A percentile compares a stretch with the other conserved stretches of the same genome.
phyloP scores from a whole-genome alignment of 2,329 filamentous ascomycete genomes.

The Clarireedia hainanense region DNA sequence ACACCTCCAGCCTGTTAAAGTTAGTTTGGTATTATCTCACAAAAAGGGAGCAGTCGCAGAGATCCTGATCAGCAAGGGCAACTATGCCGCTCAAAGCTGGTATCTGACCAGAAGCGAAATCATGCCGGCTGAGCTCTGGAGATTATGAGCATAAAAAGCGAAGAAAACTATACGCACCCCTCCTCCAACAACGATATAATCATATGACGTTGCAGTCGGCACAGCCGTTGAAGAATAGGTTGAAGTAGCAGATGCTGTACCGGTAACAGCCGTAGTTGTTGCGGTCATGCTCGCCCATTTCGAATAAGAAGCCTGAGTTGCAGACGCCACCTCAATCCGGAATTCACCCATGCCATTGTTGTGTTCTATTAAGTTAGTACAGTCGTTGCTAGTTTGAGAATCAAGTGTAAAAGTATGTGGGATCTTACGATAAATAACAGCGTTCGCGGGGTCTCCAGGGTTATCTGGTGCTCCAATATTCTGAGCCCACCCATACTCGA shows the following conservation, averaged over 20 bases:
- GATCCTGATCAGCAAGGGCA: too few relatives aligned
- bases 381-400: background rate
- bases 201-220: conserved; percentile 40
- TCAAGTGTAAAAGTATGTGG: background rate
- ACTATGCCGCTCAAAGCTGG: too few relatives aligned
- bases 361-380: conserved; percentile 34
- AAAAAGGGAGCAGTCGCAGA: background rate
- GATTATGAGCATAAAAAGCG: background rate
- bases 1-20: conserved; percentile 37
- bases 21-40: background rate
- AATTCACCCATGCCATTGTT: conserved; percentile 47
- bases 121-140: background rate
- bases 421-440: conserved; percentile 8
- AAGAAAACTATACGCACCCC: conserved; percentile 24
- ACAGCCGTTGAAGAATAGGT: conserved; percentile 39
- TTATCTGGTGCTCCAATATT: conserved; percentile 32
- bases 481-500: conserved; percentile 50
- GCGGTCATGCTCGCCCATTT: conserved; percentile 27
- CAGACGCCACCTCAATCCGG: conserved; percentile 36
- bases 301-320: conserved; percentile 33
- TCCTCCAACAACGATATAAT: conserved; percentile 48
- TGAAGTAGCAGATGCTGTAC: conserved; percentile 36
- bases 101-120: too few relatives aligned
- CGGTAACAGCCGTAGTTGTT: conserved; percentile 24
- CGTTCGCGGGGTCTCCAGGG: conserved; percentile 32